A percentile compares a stretch with the other conserved stretches of the same genome.
Conservation (phyloP, 1,284 basidiomycete species). For the Ceratobasidium sp. region DNA sequence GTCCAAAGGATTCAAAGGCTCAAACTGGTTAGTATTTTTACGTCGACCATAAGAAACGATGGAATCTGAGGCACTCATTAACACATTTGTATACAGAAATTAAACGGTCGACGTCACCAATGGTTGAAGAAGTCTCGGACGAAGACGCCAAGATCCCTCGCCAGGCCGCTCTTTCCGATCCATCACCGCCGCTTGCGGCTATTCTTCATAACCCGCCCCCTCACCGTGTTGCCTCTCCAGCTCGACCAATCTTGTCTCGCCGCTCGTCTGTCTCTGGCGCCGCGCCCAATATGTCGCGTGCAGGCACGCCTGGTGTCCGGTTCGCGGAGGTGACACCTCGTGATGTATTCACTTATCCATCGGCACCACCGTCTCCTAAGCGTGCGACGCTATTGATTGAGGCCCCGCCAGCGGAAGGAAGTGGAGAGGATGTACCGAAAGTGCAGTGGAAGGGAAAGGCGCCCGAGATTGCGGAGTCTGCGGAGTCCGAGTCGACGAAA, state of each 20-base stretch:
- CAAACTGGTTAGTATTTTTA: conserved; percentile 50
- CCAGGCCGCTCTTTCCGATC: conserved; percentile 7
- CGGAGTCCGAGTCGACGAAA: not conserved
- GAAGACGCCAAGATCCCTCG: conserved; percentile 33
- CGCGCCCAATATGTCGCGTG: not conserved
- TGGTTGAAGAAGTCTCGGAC: conserved; percentile 31
- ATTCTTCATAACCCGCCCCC: not conserved
- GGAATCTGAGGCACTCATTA: conserved; percentile 24
- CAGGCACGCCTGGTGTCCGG: conserved; percentile 61
- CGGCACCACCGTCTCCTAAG: conserved; percentile 79
- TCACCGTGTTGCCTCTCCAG: conserved; percentile 30
- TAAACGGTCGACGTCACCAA: conserved; percentile 33
- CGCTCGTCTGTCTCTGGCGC: conserved; percentile 46
- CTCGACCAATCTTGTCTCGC: conserved; percentile 12
- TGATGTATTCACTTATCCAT: conserved; percentile 82
- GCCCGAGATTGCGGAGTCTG: conserved; percentile 7
- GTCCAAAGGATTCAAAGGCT: conserved; percentile 66
- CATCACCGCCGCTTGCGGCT: not conserved
- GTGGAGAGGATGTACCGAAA: conserved; percentile 46
- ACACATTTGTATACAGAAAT: conserved; percentile 18
- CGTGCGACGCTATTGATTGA: conserved; percentile 62
- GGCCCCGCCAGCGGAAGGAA: conserved; percentile 67
- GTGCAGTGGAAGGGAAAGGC: conserved; percentile 40
- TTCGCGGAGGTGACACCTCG: conserved; percentile 68
- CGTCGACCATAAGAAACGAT: conserved; percentile 17